Base-by-base conservation (phyloP, 306 rosid genomes). In the Malus asiatica region DNA sequence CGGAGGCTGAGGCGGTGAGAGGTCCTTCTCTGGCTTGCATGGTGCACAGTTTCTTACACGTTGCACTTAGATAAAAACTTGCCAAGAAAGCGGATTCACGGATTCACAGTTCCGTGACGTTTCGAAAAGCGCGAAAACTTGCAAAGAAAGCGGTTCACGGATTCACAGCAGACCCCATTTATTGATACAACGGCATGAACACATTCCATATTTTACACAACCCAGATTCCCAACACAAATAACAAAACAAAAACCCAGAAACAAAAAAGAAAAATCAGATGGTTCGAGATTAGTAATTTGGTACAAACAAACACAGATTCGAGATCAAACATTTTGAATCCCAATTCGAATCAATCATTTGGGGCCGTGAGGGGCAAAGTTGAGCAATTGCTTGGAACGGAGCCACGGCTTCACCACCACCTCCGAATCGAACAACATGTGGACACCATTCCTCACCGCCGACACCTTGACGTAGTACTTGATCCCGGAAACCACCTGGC, bases 401-500 rank as follows among this genome's bases (percentile, higher is more conserved):
- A 78, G 73, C 96, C 97, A 91, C 0, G 97, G 91, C 84, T 89
- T 84, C 1, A 93, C 94, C n/a, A 90, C 84, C 25, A 91, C 94
- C 10, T 82, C 85, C 0, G 96, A 90, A 15, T 83, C 80, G 52
- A 89, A 91, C 75, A 79, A 53, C 76, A 59, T 66, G 8, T n/a
- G 44, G 20, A 16, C 67, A 2, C 91, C 98, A 13, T 78, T 82
- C 60, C 33, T 52, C 1, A 66, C 72, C 5, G 92, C 84, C 3
- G 77, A 58, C 14, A 93, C 85, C 60, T 77, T 87, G 9, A 93
- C 67, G 29, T 89, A 88, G 78, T 90, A 91, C 75, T 89, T 93
- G 35, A 82, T 67, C 70, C 97, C 97, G 1, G 93, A 64, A 23
- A 91, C 97, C 75, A 93, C 96, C 80, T 93, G 98, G 57, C 69